These are phyloP conservation scores for Oenanthe sinensis DNA, from an alignment of 129 eudicot species.

Conservation along the genomic window DNA sequence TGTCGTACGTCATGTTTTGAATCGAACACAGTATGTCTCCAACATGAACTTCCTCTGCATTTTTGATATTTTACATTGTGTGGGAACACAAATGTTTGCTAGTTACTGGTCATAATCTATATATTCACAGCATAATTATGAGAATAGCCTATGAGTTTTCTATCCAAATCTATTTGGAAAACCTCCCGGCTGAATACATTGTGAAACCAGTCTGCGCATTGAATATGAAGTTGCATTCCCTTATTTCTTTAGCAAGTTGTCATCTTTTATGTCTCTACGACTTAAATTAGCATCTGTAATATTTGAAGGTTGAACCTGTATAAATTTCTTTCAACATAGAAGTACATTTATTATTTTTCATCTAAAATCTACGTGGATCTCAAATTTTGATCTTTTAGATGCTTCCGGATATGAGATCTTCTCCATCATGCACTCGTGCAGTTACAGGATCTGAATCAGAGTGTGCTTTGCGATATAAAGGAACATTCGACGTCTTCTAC, in stretches of 20 bases:
- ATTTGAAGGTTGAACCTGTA: background rate
- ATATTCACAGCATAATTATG: background rate
- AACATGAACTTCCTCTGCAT: background rate
- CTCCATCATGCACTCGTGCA: constrained; percentile 32
- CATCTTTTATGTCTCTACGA: background rate
- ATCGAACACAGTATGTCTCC: constrained; percentile 40
- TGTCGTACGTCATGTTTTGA: constrained; percentile 34
- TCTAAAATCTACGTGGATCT: constrained; percentile 2
- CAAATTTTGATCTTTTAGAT: constrained; percentile 35
- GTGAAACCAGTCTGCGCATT: background rate
- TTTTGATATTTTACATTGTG: background rate
- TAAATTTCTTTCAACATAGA: background rate
- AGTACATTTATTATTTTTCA: background rate
- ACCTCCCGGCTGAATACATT: background rate
- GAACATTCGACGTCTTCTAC: constrained; percentile 75
- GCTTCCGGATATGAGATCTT: constrained; percentile 42
- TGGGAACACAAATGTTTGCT: background rate
- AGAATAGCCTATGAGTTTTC: background rate
- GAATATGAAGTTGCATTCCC: background rate
- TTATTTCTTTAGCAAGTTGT: background rate
- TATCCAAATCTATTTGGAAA: background rate
- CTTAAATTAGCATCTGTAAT: background rate
- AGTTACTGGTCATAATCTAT: background rate
- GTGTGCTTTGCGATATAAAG: constrained; percentile 51
- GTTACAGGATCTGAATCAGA: constrained; percentile 26